Percentiles rank a stretch among this genome's conserved stretches.
These are phyloP conservation scores for Aspergillaceae sp. DNA, from an alignment of 2,329 filamentous ascomycete species.

Conservation along the genomic window DNA sequence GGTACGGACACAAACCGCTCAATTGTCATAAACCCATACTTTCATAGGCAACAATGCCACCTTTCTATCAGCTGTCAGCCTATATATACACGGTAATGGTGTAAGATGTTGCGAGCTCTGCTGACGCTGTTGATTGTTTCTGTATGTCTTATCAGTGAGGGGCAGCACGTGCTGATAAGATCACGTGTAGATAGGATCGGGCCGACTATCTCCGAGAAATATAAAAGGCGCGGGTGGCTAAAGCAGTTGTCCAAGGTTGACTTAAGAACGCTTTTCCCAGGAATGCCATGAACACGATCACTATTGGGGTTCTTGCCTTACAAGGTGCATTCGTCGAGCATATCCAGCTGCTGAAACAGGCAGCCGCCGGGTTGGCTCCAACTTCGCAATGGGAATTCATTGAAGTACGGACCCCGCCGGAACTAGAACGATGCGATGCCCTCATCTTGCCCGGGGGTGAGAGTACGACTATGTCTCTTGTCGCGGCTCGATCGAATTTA, in stretches of 20 bases:
- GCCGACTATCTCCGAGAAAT: constrained; percentile 4
- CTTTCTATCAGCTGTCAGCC: neutral
- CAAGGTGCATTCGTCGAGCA: constrained; percentile 94
- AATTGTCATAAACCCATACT: neutral
- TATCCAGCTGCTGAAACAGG: constrained; percentile 62
- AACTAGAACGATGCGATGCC: constrained; percentile 67
- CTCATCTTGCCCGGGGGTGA: constrained; percentile 90
- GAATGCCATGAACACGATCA: constrained; percentile 32
- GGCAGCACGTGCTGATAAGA: constrained; percentile 16
- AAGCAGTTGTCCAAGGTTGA: constrained; percentile 1
- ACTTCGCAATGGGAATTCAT: constrained; percentile 51
- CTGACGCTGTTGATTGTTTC: neutral
- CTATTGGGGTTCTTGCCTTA: constrained; percentile 61
- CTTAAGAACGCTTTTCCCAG: constrained; percentile 5
- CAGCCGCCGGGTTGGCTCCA: constrained; percentile 45
- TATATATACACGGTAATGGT: neutral
- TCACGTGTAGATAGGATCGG: constrained; percentile 16
- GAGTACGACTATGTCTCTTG: constrained; percentile 84
- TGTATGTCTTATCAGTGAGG: constrained; percentile 8
- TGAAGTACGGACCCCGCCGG: constrained; percentile 66
- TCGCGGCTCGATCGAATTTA: constrained; percentile 71
- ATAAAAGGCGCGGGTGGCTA: constrained; percentile 3
- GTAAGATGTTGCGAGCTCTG: neutral
- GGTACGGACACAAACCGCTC: neutral
- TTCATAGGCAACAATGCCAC: neutral